A percentile compares a stretch with the other conserved stretches of the same genome.
Conservation (phyloP, 192 early-diverging fungal genomes). For the Geosiphon pyriformis region DNA sequence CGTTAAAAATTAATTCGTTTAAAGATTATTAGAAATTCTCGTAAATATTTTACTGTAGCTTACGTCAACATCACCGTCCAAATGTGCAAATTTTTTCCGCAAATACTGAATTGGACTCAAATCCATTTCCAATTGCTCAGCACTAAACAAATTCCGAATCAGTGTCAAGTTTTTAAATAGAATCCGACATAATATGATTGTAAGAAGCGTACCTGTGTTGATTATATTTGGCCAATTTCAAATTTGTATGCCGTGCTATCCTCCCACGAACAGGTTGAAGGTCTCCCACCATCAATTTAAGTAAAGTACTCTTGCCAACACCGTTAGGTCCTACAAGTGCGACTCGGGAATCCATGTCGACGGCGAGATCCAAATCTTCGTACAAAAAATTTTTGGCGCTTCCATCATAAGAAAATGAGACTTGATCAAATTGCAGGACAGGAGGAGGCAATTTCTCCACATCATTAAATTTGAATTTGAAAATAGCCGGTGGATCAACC, state of each 20-base stretch:
- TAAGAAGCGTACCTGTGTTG: constrained; percentile 65
- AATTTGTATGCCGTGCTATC: constrained; percentile 81
- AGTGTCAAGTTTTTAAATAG: not conserved
- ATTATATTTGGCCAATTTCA: constrained; percentile 94
- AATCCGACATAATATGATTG: not conserved
- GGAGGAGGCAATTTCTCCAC: constrained; percentile 89
- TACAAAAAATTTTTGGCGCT: constrained; percentile 82
- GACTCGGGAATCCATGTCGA: constrained; percentile 98
- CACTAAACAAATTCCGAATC: constrained; percentile 33
- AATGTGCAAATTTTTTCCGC: constrained; percentile 73
- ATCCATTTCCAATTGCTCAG: constrained; percentile 90
- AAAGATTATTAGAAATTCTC: constrained; percentile 6
- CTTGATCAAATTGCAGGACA: constrained; percentile 87
- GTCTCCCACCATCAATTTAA: constrained; percentile 94
- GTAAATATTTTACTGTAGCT: not conserved
- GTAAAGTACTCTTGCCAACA: constrained; percentile 82
- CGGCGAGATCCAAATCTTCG: constrained; percentile 83
- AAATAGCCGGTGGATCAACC: constrained; percentile 48
- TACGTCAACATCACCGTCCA: constrained; percentile 69
- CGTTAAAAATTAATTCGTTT: not conserved
- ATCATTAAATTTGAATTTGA: constrained; percentile 87
- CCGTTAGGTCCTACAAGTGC: constrained; percentile 96
- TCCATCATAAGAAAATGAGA: constrained; percentile 78
- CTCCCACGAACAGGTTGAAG: constrained; percentile 79
- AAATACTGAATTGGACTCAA: constrained; percentile 88